phyloP scores from a whole-genome alignment of 1,284 basidiomycete species.

The Golubevia pallescens region DNA sequence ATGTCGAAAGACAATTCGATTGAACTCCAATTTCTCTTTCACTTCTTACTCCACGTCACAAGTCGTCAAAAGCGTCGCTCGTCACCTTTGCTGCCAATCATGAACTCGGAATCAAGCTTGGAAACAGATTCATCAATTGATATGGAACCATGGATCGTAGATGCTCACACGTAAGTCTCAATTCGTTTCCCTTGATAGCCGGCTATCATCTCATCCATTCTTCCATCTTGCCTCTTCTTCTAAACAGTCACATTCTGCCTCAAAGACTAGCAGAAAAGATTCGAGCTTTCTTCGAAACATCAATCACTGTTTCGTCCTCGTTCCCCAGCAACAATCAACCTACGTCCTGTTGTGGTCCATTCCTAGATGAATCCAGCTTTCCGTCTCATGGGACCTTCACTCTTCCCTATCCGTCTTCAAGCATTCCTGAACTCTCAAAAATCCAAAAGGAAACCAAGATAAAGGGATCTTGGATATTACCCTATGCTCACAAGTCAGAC shows the following conservation, averaged over 20 bases:
- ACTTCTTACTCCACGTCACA: no score
- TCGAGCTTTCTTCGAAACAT: slow-evolving; percentile 8
- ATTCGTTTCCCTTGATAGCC: neutral
- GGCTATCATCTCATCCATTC: no score
- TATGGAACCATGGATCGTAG: slow-evolving; percentile 10
- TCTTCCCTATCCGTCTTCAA: slow-evolving; percentile 6
- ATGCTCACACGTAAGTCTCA: slow-evolving; percentile 13
- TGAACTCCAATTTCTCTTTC: no score
- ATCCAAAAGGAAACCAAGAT: slow-evolving; percentile 4
- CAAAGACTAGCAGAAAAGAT: slow-evolving; percentile 8
- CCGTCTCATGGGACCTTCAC: slow-evolving; percentile 1
- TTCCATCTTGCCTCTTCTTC: slow-evolving; percentile 2
- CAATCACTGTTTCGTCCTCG: neutral
- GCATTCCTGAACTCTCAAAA: neutral
- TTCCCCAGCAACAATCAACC: neutral
- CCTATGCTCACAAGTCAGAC: slow-evolving; percentile 12
- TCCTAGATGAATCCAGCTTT: neutral
- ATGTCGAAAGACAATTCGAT: no score
- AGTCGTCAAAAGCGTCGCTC: no score
- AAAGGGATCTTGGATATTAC: slow-evolving; percentile 5
- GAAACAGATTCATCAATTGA: neutral
- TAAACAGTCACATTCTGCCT: slow-evolving; percentile 8
- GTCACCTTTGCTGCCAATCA: no score
- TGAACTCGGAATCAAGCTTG: no score
- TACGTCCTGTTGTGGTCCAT: neutral